A percentile compares a stretch with the other conserved stretches of the same genome.
Evolutionary conservation across 2,329 filamentous ascomycete species (phyloP).

Genomic region (Sporothrix mexicana): DNA sequence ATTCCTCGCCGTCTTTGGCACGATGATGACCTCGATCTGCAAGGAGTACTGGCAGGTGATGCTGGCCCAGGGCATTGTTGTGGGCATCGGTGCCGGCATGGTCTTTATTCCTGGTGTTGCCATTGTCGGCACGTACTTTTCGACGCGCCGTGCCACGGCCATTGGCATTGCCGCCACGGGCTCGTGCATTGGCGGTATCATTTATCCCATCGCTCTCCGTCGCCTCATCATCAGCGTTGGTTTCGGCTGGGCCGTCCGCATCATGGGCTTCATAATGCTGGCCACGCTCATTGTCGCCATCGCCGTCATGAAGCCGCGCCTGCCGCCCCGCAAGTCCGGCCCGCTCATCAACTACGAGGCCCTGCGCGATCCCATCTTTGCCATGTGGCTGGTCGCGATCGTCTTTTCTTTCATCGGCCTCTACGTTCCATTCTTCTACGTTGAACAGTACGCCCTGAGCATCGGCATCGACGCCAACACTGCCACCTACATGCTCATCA

Average conservation of each 20-base stretch:
- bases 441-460: constrained; percentile 31
- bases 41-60: constrained; percentile 56
- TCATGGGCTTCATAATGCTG: constrained; percentile 37
- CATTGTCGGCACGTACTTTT: constrained; percentile 61
- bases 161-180: constrained; percentile 30
- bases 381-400: constrained; percentile 30
- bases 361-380: constrained; percentile 33
- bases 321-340: constrained; percentile 35
- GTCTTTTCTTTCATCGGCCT: constrained; percentile 34
- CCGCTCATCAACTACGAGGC: constrained; percentile 34
- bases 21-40: constrained; percentile 50
- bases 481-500: constrained; percentile 33
- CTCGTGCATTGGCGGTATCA: constrained; percentile 44
- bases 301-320: constrained; percentile 33
- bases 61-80: constrained; percentile 61
- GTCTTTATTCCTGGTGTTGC: constrained; percentile 61
- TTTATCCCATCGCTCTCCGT: constrained; percentile 41
- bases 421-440: constrained; percentile 34
- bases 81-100: constrained; percentile 61
- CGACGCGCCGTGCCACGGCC: constrained; percentile 30
- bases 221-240: constrained; percentile 40
- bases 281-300: constrained; percentile 32
- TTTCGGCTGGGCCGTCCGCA: constrained; percentile 40
- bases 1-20: constrained; percentile 53
- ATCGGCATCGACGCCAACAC: constrained; percentile 27